phyloP scores from a whole-genome alignment of 352 stramenopile genomes.

The Phytophthora lateralis region DNA sequence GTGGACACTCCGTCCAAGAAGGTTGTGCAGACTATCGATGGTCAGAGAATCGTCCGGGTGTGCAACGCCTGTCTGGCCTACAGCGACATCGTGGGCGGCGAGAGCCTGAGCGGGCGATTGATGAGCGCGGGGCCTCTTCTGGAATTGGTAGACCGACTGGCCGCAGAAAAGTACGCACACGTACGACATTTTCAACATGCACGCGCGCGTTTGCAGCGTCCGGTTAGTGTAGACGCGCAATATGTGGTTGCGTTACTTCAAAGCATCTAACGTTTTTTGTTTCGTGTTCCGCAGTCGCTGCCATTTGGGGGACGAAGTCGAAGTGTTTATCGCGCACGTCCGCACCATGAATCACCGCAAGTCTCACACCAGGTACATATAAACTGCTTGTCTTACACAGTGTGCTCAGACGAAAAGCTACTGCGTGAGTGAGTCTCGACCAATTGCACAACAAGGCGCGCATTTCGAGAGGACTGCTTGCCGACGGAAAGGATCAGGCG shows the following conservation, averaged over 20 bases:
- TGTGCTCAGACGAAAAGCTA: no score
- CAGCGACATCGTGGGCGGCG: conserved; percentile 57
- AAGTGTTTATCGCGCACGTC: conserved; percentile 63
- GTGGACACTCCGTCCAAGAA: conserved; percentile 23
- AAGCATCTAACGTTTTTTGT: background rate
- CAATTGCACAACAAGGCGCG: conserved; percentile 44
- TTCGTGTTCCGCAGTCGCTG: conserved; percentile 35
- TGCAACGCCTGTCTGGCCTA: conserved; percentile 50
- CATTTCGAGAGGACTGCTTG: conserved; percentile 50
- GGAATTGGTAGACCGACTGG: conserved; percentile 59
- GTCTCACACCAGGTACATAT: conserved; percentile 8
- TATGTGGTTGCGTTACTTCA: background rate
- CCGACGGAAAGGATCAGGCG: conserved; percentile 59
- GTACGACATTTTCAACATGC: conserved; percentile 63
- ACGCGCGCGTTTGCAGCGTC: conserved; percentile 57
- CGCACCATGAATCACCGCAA: conserved; percentile 21
- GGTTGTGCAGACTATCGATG: conserved; percentile 27
- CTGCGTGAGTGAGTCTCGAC: no score
- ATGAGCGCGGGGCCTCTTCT: conserved; percentile 55
- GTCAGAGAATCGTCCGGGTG: conserved; percentile 35
- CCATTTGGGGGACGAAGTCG: conserved; percentile 68
- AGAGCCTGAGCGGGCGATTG: conserved; percentile 46
- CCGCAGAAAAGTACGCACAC: conserved; percentile 59
- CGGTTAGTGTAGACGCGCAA: conserved; percentile 33
- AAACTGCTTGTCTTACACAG: no score